Percentiles rank a stretch among this genome's conserved stretches.
Evolutionary conservation across 306 rosid species (phyloP).

Genomic region (Glycine tomentella): DNA sequence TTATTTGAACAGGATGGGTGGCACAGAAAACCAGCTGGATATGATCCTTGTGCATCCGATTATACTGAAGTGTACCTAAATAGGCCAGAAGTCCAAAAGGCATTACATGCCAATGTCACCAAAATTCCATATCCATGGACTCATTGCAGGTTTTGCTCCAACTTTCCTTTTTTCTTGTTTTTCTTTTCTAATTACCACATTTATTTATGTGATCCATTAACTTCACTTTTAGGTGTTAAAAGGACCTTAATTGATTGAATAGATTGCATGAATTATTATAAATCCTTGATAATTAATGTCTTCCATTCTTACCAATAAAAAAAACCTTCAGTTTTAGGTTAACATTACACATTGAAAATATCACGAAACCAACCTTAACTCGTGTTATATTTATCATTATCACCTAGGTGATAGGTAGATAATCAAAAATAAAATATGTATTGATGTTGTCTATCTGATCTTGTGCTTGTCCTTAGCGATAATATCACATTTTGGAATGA

Average conservation of each 20-base stretch:
- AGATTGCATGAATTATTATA: no score
- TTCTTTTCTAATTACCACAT: neutral
- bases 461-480: constrained; percentile 43
- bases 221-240: no score
- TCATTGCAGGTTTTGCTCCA: constrained; percentile 55
- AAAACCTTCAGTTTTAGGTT: no score
- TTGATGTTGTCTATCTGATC: neutral
- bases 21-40: constrained; percentile 52
- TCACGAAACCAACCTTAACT: neutral
- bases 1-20: constrained; percentile 24
- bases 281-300: no score
- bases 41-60: constrained; percentile 63
- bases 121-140: constrained; percentile 61
- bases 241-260: no score
- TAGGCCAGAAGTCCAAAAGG: constrained; percentile 60
- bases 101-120: constrained; percentile 66
- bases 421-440: neutral
- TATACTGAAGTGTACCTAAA: constrained; percentile 55
- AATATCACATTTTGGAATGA: constrained; percentile 67
- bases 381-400: neutral
- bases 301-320: no score
- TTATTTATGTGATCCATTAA: no score
- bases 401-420: neutral
- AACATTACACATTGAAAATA: no score
- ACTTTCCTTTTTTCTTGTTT: neutral